These are phyloP conservation scores for Globisporangium polare DNA, from an alignment of 352 stramenopile species.

Conservation along the genomic window DNA sequence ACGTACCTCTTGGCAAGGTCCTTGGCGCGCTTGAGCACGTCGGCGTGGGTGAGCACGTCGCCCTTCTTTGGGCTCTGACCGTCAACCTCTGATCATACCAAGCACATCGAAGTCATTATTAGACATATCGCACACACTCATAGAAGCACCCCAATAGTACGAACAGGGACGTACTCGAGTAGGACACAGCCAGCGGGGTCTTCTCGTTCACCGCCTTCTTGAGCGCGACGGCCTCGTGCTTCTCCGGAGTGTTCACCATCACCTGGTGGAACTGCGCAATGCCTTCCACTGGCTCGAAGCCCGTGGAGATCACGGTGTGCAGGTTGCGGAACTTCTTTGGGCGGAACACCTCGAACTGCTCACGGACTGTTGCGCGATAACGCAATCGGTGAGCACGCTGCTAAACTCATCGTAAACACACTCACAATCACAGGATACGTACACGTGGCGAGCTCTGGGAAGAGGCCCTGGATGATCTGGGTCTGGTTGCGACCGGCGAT, in stretches of 20 bases:
- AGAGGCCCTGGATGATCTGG: constrained; percentile 60
- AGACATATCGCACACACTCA: constrained; percentile 4
- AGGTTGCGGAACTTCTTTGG: constrained; percentile 77
- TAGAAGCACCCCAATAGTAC: neutral
- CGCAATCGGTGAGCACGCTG: neutral
- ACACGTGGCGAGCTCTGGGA: constrained; percentile 79
- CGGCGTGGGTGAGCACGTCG: constrained; percentile 70
- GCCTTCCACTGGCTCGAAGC: constrained; percentile 62
- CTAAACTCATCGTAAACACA: neutral
- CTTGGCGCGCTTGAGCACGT: constrained; percentile 70
- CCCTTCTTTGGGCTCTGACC: constrained; percentile 82
- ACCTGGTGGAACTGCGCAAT: constrained; percentile 79
- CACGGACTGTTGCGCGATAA: constrained; percentile 29
- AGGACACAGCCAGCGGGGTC: constrained; percentile 71
- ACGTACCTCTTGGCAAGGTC: constrained; percentile 69
- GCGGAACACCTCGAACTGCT: constrained; percentile 59
- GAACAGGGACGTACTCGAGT: constrained; percentile 55
- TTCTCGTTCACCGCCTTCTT: constrained; percentile 61
- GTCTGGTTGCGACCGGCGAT: constrained; percentile 72
- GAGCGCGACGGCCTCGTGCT: constrained; percentile 51
- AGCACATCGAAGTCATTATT: constrained; percentile 2
- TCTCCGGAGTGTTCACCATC: constrained; percentile 77
- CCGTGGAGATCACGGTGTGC: constrained; percentile 84
- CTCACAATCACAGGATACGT: constrained; percentile 11
- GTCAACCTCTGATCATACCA: constrained; percentile 43